phyloP scores from a whole-genome alignment of 2,329 filamentous ascomycete genomes.

The Knoxdaviesia proteae region DNA sequence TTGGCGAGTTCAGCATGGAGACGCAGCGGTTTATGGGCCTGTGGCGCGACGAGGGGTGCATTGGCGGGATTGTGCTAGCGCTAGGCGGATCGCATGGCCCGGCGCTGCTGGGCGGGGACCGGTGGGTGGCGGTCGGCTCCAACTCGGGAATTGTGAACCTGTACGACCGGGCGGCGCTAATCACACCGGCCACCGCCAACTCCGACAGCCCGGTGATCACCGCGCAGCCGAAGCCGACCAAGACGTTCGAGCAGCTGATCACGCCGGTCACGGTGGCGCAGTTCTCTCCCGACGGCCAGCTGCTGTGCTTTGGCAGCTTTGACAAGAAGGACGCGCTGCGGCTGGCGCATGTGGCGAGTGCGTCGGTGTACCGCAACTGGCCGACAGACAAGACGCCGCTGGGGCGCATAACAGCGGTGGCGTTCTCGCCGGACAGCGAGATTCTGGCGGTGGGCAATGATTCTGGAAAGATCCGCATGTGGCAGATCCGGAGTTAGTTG shows the following conservation, averaged over 20 bases:
- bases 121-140: slow-evolving; percentile 78
- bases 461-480: slow-evolving; percentile 66
- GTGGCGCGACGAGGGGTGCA: slow-evolving; percentile 80
- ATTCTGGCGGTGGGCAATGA: slow-evolving; percentile 77
- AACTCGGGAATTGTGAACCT: slow-evolving; percentile 79
- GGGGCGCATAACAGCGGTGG: slow-evolving; percentile 58
- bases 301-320: slow-evolving; percentile 67
- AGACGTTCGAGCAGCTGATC: slow-evolving; percentile 65
- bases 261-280: slow-evolving; percentile 61
- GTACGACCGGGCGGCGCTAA: slow-evolving; percentile 60
- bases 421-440: slow-evolving; percentile 44
- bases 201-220: slow-evolving; percentile 24
- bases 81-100: slow-evolving; percentile 52
- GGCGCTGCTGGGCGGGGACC: slow-evolving; percentile 47
- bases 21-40: slow-evolving; percentile 50
- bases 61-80: slow-evolving; percentile 64
- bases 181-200: slow-evolving; percentile 15
- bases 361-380: slow-evolving; percentile 94
- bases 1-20: slow-evolving; percentile 69
- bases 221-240: slow-evolving; percentile 47
- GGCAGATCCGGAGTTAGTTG: slow-evolving; percentile 56
- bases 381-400: slow-evolving; percentile 78
- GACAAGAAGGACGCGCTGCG: slow-evolving; percentile 78
- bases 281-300: slow-evolving; percentile 77
- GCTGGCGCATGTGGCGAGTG: slow-evolving; percentile 75